Conservation (phyloP, 768 basidiomycete genomes). For the Pleurotus tuoliensis region DNA sequence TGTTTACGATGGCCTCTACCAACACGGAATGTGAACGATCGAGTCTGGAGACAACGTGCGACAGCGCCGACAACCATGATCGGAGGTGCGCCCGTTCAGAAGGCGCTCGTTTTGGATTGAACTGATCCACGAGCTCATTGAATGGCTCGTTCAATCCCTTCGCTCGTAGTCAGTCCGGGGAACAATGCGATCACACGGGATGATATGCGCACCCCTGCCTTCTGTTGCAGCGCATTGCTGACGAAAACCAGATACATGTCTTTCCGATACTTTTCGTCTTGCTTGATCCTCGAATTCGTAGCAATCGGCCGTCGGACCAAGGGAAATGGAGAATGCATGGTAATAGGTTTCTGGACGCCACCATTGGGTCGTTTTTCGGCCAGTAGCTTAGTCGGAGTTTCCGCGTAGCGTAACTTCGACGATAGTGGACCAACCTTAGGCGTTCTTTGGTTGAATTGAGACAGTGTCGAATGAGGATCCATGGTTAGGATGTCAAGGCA, state of each 20-base stretch:
- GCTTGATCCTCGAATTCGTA: conserved; percentile 74
- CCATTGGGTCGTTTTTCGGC: conserved; percentile 34
- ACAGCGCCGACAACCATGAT: conserved; percentile 81
- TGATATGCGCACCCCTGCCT: conserved; percentile 50
- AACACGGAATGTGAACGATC: conserved; percentile 77
- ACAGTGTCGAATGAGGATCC: conserved; percentile 75
- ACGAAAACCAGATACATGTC: conserved; percentile 86
- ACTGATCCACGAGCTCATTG: conserved; percentile 87
- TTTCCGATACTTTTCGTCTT: conserved; percentile 71
- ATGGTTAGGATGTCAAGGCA: conserved; percentile 28
- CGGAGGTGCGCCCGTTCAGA: conserved; percentile 49
- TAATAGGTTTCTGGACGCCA: conserved; percentile 21
- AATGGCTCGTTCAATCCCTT: conserved; percentile 77
- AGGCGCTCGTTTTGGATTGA: conserved; percentile 47
- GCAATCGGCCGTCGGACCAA: conserved; percentile 56
- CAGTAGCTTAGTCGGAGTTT: conserved; percentile 34
- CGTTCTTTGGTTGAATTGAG: conserved; percentile 70
- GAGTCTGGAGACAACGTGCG: conserved; percentile 88
- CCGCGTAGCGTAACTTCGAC: conserved; percentile 42
- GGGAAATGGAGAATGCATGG: conserved; percentile 20
- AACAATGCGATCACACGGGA: conserved; percentile 8
- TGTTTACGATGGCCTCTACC: conserved; percentile 78
- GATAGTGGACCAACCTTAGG: conserved; percentile 64
- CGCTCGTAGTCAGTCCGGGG: conserved; percentile 21
- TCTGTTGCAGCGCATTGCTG: conserved; percentile 75